These are phyloP conservation scores for Thalassiosira oceanica DNA, from an alignment of 352 stramenopile genomes.

Conservation along the genomic window DNA sequence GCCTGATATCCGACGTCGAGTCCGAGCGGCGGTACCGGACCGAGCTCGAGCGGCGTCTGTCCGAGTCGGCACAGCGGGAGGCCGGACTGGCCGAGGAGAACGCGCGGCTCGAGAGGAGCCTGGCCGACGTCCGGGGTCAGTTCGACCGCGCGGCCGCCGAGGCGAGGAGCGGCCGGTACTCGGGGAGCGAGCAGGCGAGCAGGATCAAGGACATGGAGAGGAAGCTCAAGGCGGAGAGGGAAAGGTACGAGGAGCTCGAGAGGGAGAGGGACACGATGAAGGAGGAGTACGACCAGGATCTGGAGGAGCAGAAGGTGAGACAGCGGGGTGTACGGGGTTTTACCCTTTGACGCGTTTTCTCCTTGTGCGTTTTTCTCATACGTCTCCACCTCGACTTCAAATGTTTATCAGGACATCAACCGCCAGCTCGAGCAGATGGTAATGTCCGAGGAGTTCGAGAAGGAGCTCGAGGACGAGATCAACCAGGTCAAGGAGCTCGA, in stretches of 20 bases:
- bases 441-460: slow-evolving; percentile 48
- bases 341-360: too few relatives aligned
- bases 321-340: too few relatives aligned
- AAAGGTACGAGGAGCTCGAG: slow-evolving; percentile 25
- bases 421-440: slow-evolving; percentile 47
- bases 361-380: too few relatives aligned
- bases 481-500: slow-evolving; percentile 49
- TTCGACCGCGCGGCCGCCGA: not conserved
- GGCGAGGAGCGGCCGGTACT: slow-evolving; percentile 21
- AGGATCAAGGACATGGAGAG: slow-evolving; percentile 31
- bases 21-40: slow-evolving; percentile 10
- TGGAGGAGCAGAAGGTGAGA: slow-evolving; percentile 49
- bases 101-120: slow-evolving; percentile 18
- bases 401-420: slow-evolving; percentile 53
- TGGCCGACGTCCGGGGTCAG: not conserved
- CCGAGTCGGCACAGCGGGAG: slow-evolving; percentile 18
- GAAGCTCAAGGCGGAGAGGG: slow-evolving; percentile 34
- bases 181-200: slow-evolving; percentile 17
- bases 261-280: slow-evolving; percentile 37
- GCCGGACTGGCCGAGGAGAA: slow-evolving; percentile 39
- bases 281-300: slow-evolving; percentile 41
- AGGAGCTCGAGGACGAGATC: slow-evolving; percentile 43
- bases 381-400: too few relatives aligned
- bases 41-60: slow-evolving; percentile 27
- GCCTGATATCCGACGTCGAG: slow-evolving; percentile 26